Percentiles rank a stretch among this genome's conserved stretches.
These are phyloP conservation scores for Ceriops zippeliana DNA, from an alignment of 345 rosid species.

Conservation along the genomic window DNA sequence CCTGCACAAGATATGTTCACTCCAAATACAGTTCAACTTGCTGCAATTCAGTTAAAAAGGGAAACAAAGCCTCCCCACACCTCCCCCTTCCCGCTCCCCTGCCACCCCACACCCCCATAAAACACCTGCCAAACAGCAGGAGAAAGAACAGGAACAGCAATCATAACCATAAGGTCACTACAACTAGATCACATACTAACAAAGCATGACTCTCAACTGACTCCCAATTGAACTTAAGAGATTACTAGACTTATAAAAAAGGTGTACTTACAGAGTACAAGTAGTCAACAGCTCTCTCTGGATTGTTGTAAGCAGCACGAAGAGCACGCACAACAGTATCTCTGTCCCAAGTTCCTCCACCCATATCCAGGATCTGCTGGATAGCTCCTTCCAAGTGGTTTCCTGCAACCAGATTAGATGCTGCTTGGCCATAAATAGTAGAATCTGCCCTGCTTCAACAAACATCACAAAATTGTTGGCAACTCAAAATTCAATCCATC, in stretches of 20 bases:
- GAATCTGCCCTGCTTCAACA: conserved; percentile 45
- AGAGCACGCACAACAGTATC: conserved; percentile 85
- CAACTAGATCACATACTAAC: too few species aligned
- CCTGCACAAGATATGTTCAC: not conserved
- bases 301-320: conserved; percentile 90
- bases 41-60: not conserved
- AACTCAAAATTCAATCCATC: not conserved
- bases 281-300: conserved; percentile 97
- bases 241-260: not conserved
- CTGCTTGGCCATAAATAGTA: conserved; percentile 73
- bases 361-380: conserved; percentile 95
- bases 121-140: too few species aligned
- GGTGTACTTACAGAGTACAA: conserved; percentile 64
- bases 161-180: too few species aligned
- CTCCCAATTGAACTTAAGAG: not conserved
- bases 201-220: too few species aligned
- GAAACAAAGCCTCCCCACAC: not conserved
- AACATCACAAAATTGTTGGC: not conserved
- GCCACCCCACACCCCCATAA: too few species aligned
- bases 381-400: conserved; percentile 69
- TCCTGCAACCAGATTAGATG: conserved; percentile 86
- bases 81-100: too few species aligned
- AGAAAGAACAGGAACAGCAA: too few species aligned
- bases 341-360: conserved; percentile 92
- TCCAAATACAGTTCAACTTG: not conserved